Base-by-base conservation (phyloP, 2,329 filamentous ascomycete genomes). In the Penicillium sclerotigenum region DNA sequence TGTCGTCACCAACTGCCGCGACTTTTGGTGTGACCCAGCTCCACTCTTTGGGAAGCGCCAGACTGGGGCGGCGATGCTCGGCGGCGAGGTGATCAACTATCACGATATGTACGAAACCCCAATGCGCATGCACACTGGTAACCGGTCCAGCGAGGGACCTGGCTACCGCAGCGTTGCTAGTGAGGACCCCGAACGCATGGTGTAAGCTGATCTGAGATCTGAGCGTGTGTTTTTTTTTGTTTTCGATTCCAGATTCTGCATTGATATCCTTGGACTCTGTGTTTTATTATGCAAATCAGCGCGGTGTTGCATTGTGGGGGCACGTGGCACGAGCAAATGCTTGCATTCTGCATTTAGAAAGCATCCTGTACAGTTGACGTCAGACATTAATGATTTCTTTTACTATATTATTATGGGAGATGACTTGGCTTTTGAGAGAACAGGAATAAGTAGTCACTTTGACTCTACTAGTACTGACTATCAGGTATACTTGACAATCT, bases 11-110 rank as follows among this genome's bases (percentile, higher is more conserved):
- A 99, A 99, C 71, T 99, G 94, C 75, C 88, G 85, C 63, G 95
- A 99, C 74, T 99, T 99, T 72, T 97, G 92, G 91, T 93, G 89
- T 67, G 94, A 97, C 70, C 86, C 90, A 1, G 87, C 89, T 2
- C 89, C 93, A 0, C 73, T 96, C 18, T 93, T 96, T 71, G 86
- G 88, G 11, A 84, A 81, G 65, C 83, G 88, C 56, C 85, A 90
- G 66, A 87, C 84, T 48, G 92, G 92, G 13, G 81, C 81, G 41
- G 91, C 89, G 0, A 77, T 91, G 71, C 76, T 99, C 8, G 90
- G 86, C 14, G 93, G 94, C 2, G 82, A 89, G 66, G 78, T 82
- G 37, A 84, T 99, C 45, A 91, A 97, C 75, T 99, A 97, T 73
- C 89, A 89, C 20, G 84, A 83, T 54, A 85, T 97, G 81, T 99